Base-by-base conservation (phyloP, 768 basidiomycete genomes). In the Neoboletus magnificus region DNA sequence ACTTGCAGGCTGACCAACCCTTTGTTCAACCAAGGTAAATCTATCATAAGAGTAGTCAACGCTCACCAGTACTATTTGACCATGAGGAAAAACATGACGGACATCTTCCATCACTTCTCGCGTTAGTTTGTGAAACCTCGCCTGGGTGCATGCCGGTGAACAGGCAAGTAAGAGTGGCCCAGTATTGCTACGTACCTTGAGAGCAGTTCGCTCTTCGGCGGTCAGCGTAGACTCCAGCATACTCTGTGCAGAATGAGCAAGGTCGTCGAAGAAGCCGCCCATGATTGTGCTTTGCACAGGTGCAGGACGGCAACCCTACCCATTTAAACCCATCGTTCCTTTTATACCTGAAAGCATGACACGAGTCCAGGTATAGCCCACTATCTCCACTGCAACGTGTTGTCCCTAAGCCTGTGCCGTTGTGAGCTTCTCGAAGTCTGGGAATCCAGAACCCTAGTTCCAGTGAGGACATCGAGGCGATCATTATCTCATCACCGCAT, bases 191-290 rank as follows among this genome's bases (percentile, higher is more conserved):
- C 55, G 46, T 20, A 69, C 67, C 58, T 61, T 71, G 16, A 69
- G 47, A n/a, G 55, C 65, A 4, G 32, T 54, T 43, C 71, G 64
- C 41, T 69, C 67, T 8, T 69, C 60, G 6, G 30, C 56, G 3
- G 62, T 61, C 55, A 69, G 27, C 35, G 65, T 59, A 4, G 45
- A 45, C 43, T 69, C 56, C 5, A 68, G 42, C 30, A 67, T n/a
- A n/a, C n/a, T n/a, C n/a, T n/a, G n/a, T n/a, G n/a, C 42, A 3
- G 46, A n/a, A 30, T 71, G 64, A 5, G 45, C 55, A 15, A 69
- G 62, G 57, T 69, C 69, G 54, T 71, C 69, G 23, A 69, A 60
- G 45, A 71, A 69, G 42, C 62, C 62, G 37, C 67, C 69, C 67
- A 69, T 69, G 33, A 8, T 20, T 23, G 46, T 46, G 25, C 10